Evolutionary conservation across 2,329 filamentous ascomycete genomes (phyloP), one percentile per base, ranked within the genome.

Genomic region (Botrytis byssoidea): DNA sequence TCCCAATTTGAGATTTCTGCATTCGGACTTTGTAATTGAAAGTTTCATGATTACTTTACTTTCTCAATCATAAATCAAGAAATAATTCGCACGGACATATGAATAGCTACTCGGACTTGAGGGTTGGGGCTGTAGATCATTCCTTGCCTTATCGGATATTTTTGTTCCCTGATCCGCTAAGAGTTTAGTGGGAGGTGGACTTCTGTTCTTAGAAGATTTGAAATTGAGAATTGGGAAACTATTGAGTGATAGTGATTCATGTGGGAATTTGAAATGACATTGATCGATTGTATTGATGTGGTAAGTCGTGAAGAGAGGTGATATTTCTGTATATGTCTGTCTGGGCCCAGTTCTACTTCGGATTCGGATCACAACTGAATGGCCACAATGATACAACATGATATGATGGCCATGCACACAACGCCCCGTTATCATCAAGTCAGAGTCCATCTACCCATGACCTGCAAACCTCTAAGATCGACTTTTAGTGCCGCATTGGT

Each of bases 61-160:
- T 55, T 40, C 4, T 46, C 40, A 12, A 64, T 64, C 25, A 40
- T 44, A 29, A 37, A n/a, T 65, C 61, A 32, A 32, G 16, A 10
- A 32, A 32, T 44, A 46, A 29, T 42, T 46, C 14, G 61, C 61
- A 64, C 60, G 60, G 37, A 44, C 60, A 64, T 18, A 20, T n/a
- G 20, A 32, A 64, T 57, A 64, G 18, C 29, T n/a, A 40, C 40
- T 64, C 5, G 25, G 37, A 37, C 25, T 55, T 55, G 22, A 25
- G 22, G 8, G 46, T 29, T 55, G 25, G 25, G 22, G 40, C 29
- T 42, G 25, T 42, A 68, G 46, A 68, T 68, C 65, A 32, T 22
- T 29, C 46, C 35, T 40, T 55, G 65, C 46, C 25, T 55, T 40
- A 29, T 55, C 65, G 48, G 65, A 55, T 57, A 68, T 57, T 68